Evolutionary conservation across 208 protist species (phyloP), one percentile per base, ranked within the genome.

Genomic region (Acanthamoeba divionensis): DNA sequence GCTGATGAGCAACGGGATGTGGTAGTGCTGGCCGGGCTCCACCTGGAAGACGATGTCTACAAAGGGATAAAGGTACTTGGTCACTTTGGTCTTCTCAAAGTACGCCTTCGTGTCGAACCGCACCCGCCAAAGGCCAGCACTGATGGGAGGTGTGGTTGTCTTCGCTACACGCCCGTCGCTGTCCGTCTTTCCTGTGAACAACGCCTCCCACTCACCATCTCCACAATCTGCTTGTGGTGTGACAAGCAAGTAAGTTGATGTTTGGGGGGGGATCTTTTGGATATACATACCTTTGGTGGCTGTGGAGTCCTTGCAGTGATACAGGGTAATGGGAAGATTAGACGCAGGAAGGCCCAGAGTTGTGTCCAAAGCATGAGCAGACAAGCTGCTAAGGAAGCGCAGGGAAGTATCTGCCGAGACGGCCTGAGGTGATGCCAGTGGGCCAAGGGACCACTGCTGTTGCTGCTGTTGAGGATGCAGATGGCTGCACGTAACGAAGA

Each of bases 31-130:
- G 48, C 75, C 80, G 0, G 21, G 26, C 18, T 71, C 80, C 3
- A 89, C 80, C 38, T 55, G 52, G 60, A 89, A 89, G 44, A 89
- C 80, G 24, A 89, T 54, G 10, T 89, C 80, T 41, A 71, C 80
- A 29, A 73, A 66, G 5, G 80, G 80, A 41, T 48, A 89, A 24
- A 89, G 12, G 57, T 52, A 85, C 50, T 85, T 85, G 26, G 75
- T 15, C 36, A 65, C 75, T 8, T 55, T 55, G 50, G 50, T 85
- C 33, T 55, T 29, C n/a, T 85, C 52, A 55, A 85, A 85, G 75
- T 85, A 85, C 52, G 75, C 50, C 26, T 3, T 57, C 18, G 75
- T 85, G 75, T 85, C 54, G 50, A 85, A 85, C 31, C 75, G 45
- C 75, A 85, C 9, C 75, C 66, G 60, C n/a, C 18, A 85, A 55